Evolutionary conservation across 2,329 filamentous ascomycete species (phyloP).

Genomic region (Tolypocladium nubicola): DNA sequence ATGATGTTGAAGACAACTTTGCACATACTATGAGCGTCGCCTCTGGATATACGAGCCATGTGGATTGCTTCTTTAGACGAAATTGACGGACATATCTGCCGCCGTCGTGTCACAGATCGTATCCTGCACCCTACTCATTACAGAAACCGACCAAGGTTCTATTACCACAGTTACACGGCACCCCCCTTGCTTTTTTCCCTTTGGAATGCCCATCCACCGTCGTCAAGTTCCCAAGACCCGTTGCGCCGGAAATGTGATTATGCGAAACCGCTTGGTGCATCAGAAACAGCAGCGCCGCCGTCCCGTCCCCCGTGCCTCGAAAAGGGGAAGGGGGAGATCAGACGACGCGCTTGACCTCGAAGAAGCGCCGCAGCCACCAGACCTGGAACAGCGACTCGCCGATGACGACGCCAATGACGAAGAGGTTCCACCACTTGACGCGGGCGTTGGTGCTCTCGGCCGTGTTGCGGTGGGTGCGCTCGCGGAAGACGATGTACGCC

Average conservation of each 20-base stretch:
- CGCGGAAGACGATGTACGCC: conserved; percentile 88
- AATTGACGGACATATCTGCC: background rate
- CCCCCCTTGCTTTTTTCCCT: background rate
- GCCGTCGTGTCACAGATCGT: background rate
- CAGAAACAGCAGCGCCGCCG: background rate
- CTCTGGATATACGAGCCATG: background rate
- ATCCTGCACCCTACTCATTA: background rate
- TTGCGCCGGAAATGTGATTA: conserved; percentile 3
- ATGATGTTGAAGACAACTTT: background rate
- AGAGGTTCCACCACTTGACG: conserved; percentile 99
- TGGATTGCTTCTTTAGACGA: background rate
- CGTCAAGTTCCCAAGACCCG: conserved; percentile 1
- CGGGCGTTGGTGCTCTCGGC: conserved; percentile 95
- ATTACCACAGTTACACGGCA: conserved; percentile 3
- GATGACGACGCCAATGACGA: conserved; percentile 80
- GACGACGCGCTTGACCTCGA: conserved; percentile 69
- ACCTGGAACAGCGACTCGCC: conserved; percentile 96
- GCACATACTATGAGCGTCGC: background rate
- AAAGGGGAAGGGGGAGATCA: conserved; percentile 19
- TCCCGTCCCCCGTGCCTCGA: background rate
- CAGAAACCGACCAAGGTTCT: background rate
- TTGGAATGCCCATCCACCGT: conserved; percentile 1
- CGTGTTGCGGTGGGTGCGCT: conserved; percentile 94
- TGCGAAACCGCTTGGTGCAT: background rate
- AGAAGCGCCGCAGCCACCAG: conserved; percentile 98